phyloP scores from a whole-genome alignment of 2,329 filamentous ascomycete species.

The Chaetomium sp. region DNA sequence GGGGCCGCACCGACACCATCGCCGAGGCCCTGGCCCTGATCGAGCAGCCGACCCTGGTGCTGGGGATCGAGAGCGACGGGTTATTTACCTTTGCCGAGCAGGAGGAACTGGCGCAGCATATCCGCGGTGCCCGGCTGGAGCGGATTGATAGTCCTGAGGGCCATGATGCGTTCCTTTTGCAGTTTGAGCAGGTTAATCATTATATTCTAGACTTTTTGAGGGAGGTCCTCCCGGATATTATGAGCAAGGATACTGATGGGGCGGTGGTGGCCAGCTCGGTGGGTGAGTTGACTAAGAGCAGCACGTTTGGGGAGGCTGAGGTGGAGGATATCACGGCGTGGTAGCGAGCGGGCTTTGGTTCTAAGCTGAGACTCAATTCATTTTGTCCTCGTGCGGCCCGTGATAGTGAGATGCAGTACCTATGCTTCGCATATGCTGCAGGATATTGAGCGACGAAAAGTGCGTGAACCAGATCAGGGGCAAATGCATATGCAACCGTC shows the following conservation, averaged over 20 bases:
- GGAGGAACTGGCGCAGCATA: slow-evolving; percentile 77
- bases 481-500: background rate
- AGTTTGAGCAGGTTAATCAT: slow-evolving; percentile 94
- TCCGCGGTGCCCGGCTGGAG: slow-evolving; percentile 69
- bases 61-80: slow-evolving; percentile 93
- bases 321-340: slow-evolving; percentile 94
- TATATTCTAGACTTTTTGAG: slow-evolving; percentile 80
- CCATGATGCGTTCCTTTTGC: slow-evolving; percentile 90
- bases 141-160: slow-evolving; percentile 92
- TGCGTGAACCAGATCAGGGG: background rate
- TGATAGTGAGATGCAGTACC: background rate
- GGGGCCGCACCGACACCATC: slow-evolving; percentile 62
- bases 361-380: background rate
- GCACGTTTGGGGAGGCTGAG: slow-evolving; percentile 91
- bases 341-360: slow-evolving; percentile 42
- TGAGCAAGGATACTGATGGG: slow-evolving; percentile 53
- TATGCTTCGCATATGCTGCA: background rate
- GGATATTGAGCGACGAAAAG: background rate
- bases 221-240: slow-evolving; percentile 80
- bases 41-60: slow-evolving; percentile 79
- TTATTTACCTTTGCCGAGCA: slow-evolving; percentile 97
- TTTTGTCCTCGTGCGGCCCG: background rate
- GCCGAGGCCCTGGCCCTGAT: slow-evolving; percentile 73
- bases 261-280: slow-evolving; percentile 43
- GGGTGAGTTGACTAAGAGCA: slow-evolving; percentile 69